Evolutionary conservation across 139 green algal species (phyloP), one percentile per base, ranked within the genome.

Genomic region (Raphidocelis subcapitata): DNA sequence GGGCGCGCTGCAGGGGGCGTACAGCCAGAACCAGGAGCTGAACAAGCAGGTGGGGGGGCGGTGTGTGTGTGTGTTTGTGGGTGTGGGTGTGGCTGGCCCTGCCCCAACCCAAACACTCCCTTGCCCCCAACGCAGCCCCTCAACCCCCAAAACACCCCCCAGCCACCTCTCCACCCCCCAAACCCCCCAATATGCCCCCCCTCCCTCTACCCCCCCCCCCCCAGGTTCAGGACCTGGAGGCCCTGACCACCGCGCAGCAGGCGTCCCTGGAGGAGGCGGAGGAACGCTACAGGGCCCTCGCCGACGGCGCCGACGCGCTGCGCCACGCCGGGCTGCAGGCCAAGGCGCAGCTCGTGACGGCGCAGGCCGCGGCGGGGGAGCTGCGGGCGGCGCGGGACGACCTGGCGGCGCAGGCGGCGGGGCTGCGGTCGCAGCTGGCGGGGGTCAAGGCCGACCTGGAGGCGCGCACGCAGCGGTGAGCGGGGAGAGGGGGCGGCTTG

Each of bases 341-440:
- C 49, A 78, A 78, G 37, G 72, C 72, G 28, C 72, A 78, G 63
- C 72, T 78, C 47, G 72, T 78, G 1, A 78, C 72, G 23, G 72
- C 72, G 37, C 62, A 72, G 36, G 63, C 62, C 24, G 62, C 72
- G 72, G 70, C 70, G 46, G 35, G 47, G n/a, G 72, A 78, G 36
- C 59, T 59, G 10, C 62, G 63, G 2, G 36, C 32, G 10, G 47
- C 63, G 63, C 72, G 72, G 24, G 72, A 78, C 35, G 72, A 78
- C 49, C 33, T 78, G 33, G 36, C 62, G 26, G n/a, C 49, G n/a
- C 61, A 65, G 8, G 33, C 65, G 51, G 52, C 72, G n/a, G 51
- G 32, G 0, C 63, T 78, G 24, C 52, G n/a, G 47, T 55, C 14
- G 28, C 72, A 72, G 29, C 31, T 35, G 2, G n/a, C 62, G 52